These are phyloP conservation scores for Tolypocladium paradoxum DNA, from an alignment of 2,329 filamentous ascomycete species.

Conservation along the genomic window DNA sequence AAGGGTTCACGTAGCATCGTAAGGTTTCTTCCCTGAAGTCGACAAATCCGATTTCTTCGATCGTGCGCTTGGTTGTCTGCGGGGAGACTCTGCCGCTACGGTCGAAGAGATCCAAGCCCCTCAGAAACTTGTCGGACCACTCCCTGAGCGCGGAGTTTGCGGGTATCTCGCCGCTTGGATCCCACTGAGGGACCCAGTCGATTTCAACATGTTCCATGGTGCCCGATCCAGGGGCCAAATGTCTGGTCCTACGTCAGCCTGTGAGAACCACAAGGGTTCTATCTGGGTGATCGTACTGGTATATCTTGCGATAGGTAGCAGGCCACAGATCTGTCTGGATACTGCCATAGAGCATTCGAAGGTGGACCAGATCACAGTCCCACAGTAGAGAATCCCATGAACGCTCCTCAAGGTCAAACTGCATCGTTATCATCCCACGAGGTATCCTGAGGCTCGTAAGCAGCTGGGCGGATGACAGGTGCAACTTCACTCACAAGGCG, in stretches of 20 bases:
- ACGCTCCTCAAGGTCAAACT: conserved; percentile 66
- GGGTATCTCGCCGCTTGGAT: conserved; percentile 55
- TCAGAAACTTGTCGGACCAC: conserved; percentile 61
- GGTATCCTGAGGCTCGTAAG: conserved; percentile 49
- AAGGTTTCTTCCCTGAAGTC: conserved; percentile 65
- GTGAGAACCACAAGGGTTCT: neutral
- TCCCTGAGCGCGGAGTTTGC: conserved; percentile 45
- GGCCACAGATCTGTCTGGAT: conserved; percentile 59
- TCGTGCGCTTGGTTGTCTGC: conserved; percentile 39
- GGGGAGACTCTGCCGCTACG: conserved; percentile 53
- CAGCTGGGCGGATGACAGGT: neutral
- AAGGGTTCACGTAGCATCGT: conserved; percentile 62
- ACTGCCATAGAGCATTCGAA: conserved; percentile 69
- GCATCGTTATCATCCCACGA: conserved; percentile 40
- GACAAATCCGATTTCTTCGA: conserved; percentile 65
- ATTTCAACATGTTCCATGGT: conserved; percentile 83
- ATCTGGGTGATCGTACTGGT: conserved; percentile 13
- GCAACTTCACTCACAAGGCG: conserved; percentile 16
- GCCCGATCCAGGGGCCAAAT: conserved; percentile 66
- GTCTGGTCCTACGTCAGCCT: conserved; percentile 31
- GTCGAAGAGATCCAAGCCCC: conserved; percentile 54
- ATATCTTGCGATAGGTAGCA: conserved; percentile 59
- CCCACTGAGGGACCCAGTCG: conserved; percentile 65
- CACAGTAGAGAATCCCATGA: conserved; percentile 40
- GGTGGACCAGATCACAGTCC: conserved; percentile 72